A percentile compares a stretch with the other conserved stretches of the same genome.
phyloP scores from a whole-genome alignment of 2,329 filamentous ascomycete genomes.

The Neopestalotiopsis sp. region DNA sequence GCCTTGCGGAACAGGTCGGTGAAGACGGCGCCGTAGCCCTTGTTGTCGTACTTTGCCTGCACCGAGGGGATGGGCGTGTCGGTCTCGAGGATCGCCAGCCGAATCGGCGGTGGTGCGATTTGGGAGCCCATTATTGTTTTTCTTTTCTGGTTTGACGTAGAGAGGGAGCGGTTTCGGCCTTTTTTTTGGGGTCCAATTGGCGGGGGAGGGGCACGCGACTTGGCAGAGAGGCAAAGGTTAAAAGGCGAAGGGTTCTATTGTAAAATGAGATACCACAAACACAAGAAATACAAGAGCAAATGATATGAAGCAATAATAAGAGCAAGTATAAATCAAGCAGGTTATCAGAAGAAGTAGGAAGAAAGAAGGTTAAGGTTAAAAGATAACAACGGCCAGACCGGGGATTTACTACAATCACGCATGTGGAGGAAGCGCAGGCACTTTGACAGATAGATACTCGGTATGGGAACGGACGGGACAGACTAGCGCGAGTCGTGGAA shows the following conservation, averaged over 20 bases:
- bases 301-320: background rate
- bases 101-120: constrained; percentile 54
- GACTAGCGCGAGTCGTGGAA: constrained; percentile 14
- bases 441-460: background rate
- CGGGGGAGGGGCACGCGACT: background rate
- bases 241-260: background rate
- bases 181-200: background rate
- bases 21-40: constrained; percentile 77
- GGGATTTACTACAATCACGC: background rate
- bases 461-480: background rate
- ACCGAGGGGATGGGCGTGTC: constrained; percentile 76
- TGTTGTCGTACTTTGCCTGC: constrained; percentile 61
- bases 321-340: background rate
- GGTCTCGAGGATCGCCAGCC: constrained; percentile 87
- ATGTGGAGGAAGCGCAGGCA: background rate
- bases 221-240: background rate
- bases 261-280: background rate
- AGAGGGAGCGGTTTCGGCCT: background rate
- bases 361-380: background rate
- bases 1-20: constrained; percentile 61
- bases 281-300: background rate
- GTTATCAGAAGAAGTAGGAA: background rate
- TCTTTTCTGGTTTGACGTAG: background rate
- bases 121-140: constrained; percentile 36
- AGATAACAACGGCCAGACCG: background rate